Conservation (phyloP, 1,284 basidiomycete genomes). For the Apiotrichum domesticum region DNA sequence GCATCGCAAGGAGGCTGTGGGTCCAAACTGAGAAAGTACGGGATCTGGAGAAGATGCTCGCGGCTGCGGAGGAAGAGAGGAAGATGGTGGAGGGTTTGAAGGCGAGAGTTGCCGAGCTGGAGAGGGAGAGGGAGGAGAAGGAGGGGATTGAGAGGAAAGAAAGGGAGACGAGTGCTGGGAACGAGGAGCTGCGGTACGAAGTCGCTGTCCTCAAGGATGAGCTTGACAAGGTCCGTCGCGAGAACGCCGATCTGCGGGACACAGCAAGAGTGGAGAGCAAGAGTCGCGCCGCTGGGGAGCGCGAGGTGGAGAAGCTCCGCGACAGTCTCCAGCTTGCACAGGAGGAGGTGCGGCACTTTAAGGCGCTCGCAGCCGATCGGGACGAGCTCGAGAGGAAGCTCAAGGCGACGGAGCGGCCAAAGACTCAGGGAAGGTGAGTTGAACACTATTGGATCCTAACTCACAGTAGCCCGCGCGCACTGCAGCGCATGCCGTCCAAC, state of each 20-base stretch:
- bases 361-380: neutral
- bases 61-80: constrained; percentile 5
- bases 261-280: neutral
- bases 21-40: constrained; percentile 18
- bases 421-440: neutral
- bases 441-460: too few relatives aligned
- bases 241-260: constrained; percentile 2
- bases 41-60: constrained; percentile 10
- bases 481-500: constrained; percentile 21
- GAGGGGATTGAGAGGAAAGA: too few relatives aligned
- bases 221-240: constrained; percentile 6
- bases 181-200: neutral
- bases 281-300: neutral
- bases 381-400: neutral
- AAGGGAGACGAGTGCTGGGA: neutral
- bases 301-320: neutral
- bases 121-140: neutral
- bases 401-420: neutral
- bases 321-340: constrained; percentile 1
- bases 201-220: constrained; percentile 21
- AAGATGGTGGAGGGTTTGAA: constrained; percentile 11
- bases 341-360: constrained; percentile 2
- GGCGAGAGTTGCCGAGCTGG: neutral
- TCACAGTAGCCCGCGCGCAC: constrained; percentile 11
- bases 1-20: constrained; percentile 23